A percentile compares a stretch with the other conserved stretches of the same genome.
phyloP scores from a whole-genome alignment of 1,284 basidiomycete genomes.

The Ustilago nuda region DNA sequence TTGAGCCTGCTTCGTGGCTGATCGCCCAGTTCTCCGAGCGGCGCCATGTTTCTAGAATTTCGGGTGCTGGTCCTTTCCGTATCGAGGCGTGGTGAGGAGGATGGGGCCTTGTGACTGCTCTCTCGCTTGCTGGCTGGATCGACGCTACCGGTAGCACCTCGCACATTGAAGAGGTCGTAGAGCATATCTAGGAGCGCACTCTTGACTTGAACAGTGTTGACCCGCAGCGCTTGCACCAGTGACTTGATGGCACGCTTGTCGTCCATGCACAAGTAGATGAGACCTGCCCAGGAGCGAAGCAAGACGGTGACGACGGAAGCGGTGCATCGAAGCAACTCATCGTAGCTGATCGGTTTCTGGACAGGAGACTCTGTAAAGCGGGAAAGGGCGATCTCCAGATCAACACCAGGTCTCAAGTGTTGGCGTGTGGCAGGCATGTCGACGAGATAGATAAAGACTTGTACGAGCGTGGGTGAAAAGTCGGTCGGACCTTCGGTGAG shows the following conservation, averaged over 20 bases:
- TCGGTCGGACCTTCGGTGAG: constrained; percentile 89
- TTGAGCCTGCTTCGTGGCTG: constrained; percentile 74
- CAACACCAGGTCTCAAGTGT: constrained; percentile 83
- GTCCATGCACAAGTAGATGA: constrained; percentile 94
- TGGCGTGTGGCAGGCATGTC: constrained; percentile 86
- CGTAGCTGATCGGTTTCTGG: constrained; percentile 73
- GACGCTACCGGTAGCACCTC: constrained; percentile 29
- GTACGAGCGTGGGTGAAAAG: constrained; percentile 83
- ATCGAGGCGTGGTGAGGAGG: constrained; percentile 25
- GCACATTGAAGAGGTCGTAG: constrained; percentile 83
- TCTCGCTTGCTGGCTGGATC: constrained; percentile 52
- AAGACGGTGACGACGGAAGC: constrained; percentile 82
- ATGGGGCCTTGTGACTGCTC: constrained; percentile 26
- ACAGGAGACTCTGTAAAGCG: constrained; percentile 80
- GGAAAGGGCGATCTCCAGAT: constrained; percentile 79
- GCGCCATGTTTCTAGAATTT: constrained; percentile 10
- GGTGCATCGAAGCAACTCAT: constrained; percentile 77
- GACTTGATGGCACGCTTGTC: constrained; percentile 85
- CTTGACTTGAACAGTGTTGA: constrained; percentile 83
- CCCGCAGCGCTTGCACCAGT: constrained; percentile 84
- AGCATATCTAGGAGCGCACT: constrained; percentile 83
- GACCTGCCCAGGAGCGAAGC: constrained; percentile 90
- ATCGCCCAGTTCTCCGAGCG: constrained; percentile 45
- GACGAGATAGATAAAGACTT: constrained; percentile 83
- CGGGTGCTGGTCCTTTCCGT: constrained; percentile 1